Evolutionary conservation across 2,329 filamentous ascomycete genomes (phyloP).

Genomic region (Colletotrichum lupini): DNA sequence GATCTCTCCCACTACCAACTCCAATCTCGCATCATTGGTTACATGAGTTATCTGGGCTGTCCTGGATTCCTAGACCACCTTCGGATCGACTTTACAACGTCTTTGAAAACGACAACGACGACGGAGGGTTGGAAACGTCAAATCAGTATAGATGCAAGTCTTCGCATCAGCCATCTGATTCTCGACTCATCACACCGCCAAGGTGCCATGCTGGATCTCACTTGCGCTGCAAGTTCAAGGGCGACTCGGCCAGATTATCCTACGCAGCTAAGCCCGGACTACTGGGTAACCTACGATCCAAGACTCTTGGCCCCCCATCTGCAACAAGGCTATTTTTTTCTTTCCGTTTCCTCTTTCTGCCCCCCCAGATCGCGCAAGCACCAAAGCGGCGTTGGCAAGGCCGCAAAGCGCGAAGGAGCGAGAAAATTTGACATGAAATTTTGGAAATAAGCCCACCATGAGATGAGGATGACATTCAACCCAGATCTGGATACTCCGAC

Average conservation of each 20-base stretch:
- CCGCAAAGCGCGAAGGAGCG: neutral
- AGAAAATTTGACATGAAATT: conserved; percentile 5
- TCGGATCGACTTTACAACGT: neutral
- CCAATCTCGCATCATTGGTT: neutral
- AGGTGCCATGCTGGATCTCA: conserved; percentile 27
- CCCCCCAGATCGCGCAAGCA: conserved; percentile 3
- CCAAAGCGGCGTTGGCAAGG: conserved; percentile 4
- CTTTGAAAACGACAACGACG: neutral
- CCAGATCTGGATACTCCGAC: conserved; percentile 31
- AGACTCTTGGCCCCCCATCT: conserved; percentile 33
- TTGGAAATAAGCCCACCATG: conserved; percentile 19
- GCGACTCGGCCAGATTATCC: conserved; percentile 26
- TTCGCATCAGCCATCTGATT: neutral
- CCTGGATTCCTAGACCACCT: neutral
- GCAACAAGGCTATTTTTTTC: neutral
- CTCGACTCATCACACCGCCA: conserved; percentile 32
- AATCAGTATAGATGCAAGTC: neutral
- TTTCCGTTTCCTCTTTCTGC: conserved; percentile 18
- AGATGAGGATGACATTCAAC: conserved; percentile 14
- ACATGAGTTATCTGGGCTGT: neutral
- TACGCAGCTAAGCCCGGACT: conserved; percentile 12
- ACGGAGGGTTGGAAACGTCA: neutral
- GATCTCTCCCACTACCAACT: neutral
- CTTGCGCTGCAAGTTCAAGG: conserved; percentile 24
- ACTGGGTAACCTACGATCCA: conserved; percentile 13